A percentile compares a stretch with the other conserved stretches of the same genome.
phyloP scores from a whole-genome alignment of 768 basidiomycete species.

The Pluteus cervinus region DNA sequence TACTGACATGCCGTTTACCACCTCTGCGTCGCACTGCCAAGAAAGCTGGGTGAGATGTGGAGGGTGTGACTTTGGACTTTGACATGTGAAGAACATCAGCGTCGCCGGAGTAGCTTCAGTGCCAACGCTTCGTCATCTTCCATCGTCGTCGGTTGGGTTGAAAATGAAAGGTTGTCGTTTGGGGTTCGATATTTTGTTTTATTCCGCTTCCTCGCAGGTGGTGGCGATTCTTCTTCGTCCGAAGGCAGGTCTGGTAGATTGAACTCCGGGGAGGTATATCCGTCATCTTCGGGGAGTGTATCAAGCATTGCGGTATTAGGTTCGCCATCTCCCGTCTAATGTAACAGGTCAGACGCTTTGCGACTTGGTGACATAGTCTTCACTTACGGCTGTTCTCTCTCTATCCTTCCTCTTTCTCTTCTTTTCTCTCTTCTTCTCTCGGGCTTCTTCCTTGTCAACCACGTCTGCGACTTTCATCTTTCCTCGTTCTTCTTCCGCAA shows the following conservation, averaged over 20 bases:
- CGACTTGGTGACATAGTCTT: slow-evolving; percentile 5
- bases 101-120: slow-evolving; percentile 3
- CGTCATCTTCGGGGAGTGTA: slow-evolving; percentile 41
- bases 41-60: too few species aligned
- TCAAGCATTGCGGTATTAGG: slow-evolving; percentile 31
- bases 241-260: slow-evolving; percentile 34
- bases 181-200: slow-evolving; percentile 11
- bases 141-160: slow-evolving; percentile 6
- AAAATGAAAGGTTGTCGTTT: slow-evolving; percentile 9
- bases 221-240: slow-evolving; percentile 26
- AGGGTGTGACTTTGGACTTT: too few species aligned
- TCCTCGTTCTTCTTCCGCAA: slow-evolving; percentile 66
- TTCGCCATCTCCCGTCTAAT: slow-evolving; percentile 23
- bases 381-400: slow-evolving; percentile 44
- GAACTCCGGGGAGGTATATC: slow-evolving; percentile 70
- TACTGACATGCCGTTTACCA: too few species aligned
- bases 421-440: slow-evolving; percentile 85
- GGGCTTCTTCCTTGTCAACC: slow-evolving; percentile 75
- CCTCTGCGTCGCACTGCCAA: too few species aligned
- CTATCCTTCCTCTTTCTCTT: slow-evolving; percentile 87
- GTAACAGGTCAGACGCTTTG: slow-evolving; percentile 8
- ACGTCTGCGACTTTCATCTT: slow-evolving; percentile 69
- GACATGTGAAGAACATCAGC: slow-evolving; percentile 1
- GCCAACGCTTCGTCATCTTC: slow-evolving; percentile 12
- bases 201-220: slow-evolving; percentile 19